These are phyloP conservation scores for Uromyces viciae-fabae DNA, from an alignment of 1,284 basidiomycete genomes.

Conservation along the genomic window DNA sequence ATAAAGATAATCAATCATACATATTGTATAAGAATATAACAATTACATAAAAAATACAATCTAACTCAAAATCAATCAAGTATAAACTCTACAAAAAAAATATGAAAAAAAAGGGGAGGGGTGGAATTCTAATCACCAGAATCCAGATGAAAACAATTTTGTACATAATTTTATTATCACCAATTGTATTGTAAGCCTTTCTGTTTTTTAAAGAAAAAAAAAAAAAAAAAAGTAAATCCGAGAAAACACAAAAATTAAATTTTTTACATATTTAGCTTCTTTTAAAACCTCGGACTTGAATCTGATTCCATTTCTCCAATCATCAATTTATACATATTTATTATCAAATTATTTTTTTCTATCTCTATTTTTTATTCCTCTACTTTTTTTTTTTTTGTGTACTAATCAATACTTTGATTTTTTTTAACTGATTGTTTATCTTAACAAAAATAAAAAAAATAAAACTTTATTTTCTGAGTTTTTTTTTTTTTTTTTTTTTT, in stretches of 20 bases:
- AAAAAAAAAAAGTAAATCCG: background rate
- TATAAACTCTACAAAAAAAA: too few relatives aligned
- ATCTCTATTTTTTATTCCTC: background rate
- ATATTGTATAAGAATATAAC: too few relatives aligned
- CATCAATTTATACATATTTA: too few relatives aligned
- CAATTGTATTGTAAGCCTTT: too few relatives aligned
- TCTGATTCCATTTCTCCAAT: too few relatives aligned
- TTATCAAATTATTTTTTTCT: too few relatives aligned
- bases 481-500: background rate
- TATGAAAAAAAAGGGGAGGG: background rate
- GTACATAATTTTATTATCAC: too few relatives aligned
- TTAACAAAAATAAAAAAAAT: background rate
- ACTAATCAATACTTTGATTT: slow-evolving; percentile 55
- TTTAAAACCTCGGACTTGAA: too few relatives aligned
- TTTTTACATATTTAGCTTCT: too few relatives aligned
- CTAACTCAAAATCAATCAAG: background rate
- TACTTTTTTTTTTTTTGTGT: slow-evolving; percentile 52
- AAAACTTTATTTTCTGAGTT: background rate
- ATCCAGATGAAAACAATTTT: background rate
- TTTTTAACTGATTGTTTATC: background rate
- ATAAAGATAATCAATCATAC: too few relatives aligned
- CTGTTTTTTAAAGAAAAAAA: background rate
- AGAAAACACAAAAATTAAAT: background rate
- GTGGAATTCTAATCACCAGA: background rate
- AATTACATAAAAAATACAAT: too few relatives aligned